These are phyloP conservation scores for Albizia julibrissin DNA, from an alignment of 306 rosid genomes.

Conservation along the genomic window DNA sequence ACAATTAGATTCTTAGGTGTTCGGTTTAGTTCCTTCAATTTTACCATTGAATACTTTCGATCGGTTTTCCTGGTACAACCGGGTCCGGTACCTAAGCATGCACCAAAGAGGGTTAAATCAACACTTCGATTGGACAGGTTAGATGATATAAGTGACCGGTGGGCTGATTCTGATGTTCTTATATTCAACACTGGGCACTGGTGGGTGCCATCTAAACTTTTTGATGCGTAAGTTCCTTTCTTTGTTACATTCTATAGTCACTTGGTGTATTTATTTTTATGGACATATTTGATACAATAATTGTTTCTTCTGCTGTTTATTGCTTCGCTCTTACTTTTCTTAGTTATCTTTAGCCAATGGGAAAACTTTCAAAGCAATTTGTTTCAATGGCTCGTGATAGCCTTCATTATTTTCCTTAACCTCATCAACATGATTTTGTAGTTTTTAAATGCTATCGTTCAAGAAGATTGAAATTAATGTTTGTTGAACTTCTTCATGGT, in stretches of 20 bases:
- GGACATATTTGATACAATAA: conserved; percentile 8
- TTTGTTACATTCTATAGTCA: conserved; percentile 9
- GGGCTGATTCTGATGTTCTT: conserved; percentile 83
- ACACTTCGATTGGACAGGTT: conserved; percentile 68
- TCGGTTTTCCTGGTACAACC: conserved; percentile 83
- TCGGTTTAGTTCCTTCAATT: conserved; percentile 71
- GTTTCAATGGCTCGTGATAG: not conserved
- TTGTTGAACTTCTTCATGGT: conserved; percentile 17
- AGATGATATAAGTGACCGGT: conserved; percentile 65
- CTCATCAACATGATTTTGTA: conserved; percentile 3
- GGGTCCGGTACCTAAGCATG: conserved; percentile 57
- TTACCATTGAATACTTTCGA: conserved; percentile 76
- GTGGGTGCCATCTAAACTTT: conserved; percentile 94
- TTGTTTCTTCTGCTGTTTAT: conserved; percentile 25
- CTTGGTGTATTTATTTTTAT: conserved; percentile 10
- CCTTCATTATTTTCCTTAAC: conserved; percentile 6
- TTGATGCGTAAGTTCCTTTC: conserved; percentile 60
- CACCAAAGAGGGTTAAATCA: conserved; percentile 80
- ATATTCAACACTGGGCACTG: conserved; percentile 94
- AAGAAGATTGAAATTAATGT: not conserved
- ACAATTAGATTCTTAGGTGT: conserved; percentile 70
- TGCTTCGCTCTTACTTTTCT: conserved; percentile 15
- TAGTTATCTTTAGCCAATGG: not conserved
- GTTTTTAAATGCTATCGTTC: not conserved
- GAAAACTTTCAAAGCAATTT: not conserved